phyloP scores from a whole-genome alignment of 2,329 filamentous ascomycete species.

The Ascochyta fabae region DNA sequence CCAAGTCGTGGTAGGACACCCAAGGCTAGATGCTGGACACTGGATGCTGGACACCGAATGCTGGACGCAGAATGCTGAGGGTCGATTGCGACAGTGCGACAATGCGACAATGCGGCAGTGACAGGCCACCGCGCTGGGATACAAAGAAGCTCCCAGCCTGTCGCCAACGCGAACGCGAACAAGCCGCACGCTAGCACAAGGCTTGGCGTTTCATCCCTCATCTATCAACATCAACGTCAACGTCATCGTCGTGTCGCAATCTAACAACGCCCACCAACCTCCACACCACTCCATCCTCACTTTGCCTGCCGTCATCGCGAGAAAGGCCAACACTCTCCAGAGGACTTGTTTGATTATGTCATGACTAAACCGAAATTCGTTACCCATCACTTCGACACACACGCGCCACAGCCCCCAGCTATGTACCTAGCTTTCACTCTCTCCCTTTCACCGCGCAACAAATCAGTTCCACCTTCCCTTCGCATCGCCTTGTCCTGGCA shows the following conservation, averaged over 20 bases:
- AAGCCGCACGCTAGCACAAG: neutral
- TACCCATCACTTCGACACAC: neutral
- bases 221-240: neutral
- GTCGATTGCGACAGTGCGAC: too few relatives aligned
- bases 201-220: conserved; percentile 10
- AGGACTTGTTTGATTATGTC: neutral
- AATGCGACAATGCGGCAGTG: conserved; percentile 21
- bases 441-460: neutral
- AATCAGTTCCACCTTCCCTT: neutral
- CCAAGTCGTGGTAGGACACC: conserved; percentile 19
- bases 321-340: too few relatives aligned
- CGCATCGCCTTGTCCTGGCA: neutral
- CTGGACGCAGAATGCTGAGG: too few relatives aligned
- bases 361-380: conserved; percentile 20
- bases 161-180: conserved; percentile 22
- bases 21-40: too few relatives aligned
- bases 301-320: neutral
- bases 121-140: conserved; percentile 28
- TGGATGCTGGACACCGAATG: too few relatives aligned
- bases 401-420: neutral
- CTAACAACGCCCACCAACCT: too few relatives aligned
- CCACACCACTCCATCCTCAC: conserved; percentile 1
- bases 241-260: neutral
- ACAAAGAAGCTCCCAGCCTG: conserved; percentile 24
- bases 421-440: neutral